phyloP scores from a whole-genome alignment of 2,329 filamentous ascomycete species.

The Passalora sequoiae region DNA sequence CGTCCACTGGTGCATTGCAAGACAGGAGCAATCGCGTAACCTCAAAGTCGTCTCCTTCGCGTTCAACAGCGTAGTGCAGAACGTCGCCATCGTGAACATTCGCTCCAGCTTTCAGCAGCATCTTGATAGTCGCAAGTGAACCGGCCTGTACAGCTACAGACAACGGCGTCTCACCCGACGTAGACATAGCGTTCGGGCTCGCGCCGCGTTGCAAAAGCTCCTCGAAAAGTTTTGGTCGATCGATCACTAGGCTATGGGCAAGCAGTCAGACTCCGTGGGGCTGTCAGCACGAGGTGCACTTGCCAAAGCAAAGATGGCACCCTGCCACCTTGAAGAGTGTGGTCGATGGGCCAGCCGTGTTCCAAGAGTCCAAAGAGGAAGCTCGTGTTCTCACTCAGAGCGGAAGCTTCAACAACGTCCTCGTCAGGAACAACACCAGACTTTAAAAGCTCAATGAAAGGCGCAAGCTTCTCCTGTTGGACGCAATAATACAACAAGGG shows the following conservation, averaged over 20 bases:
- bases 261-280: slow-evolving; percentile 1
- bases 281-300: not conserved
- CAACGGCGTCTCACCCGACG: not conserved
- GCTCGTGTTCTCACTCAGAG: not conserved
- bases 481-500: not conserved
- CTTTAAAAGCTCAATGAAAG: slow-evolving; percentile 2
- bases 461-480: slow-evolving; percentile 1
- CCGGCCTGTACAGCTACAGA: not conserved
- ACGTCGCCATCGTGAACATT: not conserved
- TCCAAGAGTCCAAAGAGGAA: slow-evolving; percentile 2
- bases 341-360: slow-evolving; percentile 3
- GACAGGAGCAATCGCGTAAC: not conserved
- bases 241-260: not conserved
- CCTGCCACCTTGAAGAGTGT: slow-evolving; percentile 1
- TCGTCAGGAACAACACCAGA: not conserved
- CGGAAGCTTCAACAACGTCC: slow-evolving; percentile 1
- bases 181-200: not conserved
- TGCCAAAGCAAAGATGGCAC: slow-evolving; percentile 4
- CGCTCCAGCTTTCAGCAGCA: not conserved
- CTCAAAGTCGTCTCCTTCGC: not conserved
- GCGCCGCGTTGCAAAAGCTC: slow-evolving; percentile 3
- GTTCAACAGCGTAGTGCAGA: slow-evolving; percentile 1
- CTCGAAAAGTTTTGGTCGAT: not conserved
- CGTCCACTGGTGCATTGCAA: not conserved
- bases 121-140: not conserved